phyloP scores from a whole-genome alignment of 2,329 filamentous ascomycete species.

The Pseudopyrenochaeta lycopersici region DNA sequence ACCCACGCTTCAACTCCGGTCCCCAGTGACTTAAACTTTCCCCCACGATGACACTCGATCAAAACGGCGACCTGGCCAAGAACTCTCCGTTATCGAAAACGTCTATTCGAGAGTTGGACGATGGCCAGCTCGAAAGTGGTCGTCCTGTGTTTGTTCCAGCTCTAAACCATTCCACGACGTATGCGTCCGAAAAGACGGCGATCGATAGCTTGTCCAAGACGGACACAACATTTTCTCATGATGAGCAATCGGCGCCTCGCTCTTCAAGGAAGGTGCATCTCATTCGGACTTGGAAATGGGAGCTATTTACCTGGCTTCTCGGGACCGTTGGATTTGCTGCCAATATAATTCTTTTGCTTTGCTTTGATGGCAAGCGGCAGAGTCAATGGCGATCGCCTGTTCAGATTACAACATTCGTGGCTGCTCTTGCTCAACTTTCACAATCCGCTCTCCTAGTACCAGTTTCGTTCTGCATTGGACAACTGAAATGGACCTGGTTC shows the following conservation, averaged over 20 bases:
- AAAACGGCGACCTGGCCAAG: not conserved
- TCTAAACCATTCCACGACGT: not conserved
- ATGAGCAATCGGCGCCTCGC: constrained; percentile 12
- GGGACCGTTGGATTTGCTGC: not conserved
- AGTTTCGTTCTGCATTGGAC: constrained; percentile 12
- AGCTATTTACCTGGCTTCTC: constrained; percentile 2
- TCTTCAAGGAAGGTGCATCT: constrained; percentile 44
- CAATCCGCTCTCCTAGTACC: constrained; percentile 10
- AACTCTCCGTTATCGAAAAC: not conserved
- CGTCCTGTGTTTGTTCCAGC: not conserved
- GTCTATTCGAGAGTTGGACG: not conserved
- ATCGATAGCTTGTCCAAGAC: not conserved
- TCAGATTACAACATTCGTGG: constrained; percentile 5
- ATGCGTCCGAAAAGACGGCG: not conserved
- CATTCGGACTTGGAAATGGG: constrained; percentile 4
- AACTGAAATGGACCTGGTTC: constrained; percentile 13
- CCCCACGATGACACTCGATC: not conserved
- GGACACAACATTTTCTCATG: not conserved
- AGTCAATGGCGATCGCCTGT: constrained; percentile 1
- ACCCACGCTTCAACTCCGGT: not conserved
- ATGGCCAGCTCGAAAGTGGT: not conserved
- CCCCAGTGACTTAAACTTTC: not conserved
- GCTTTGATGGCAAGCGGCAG: not conserved
- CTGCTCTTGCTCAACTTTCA: constrained; percentile 7
- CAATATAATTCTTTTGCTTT: constrained; percentile 1